phyloP scores from a whole-genome alignment of 345 rosid species.

The Psidium guajava region DNA sequence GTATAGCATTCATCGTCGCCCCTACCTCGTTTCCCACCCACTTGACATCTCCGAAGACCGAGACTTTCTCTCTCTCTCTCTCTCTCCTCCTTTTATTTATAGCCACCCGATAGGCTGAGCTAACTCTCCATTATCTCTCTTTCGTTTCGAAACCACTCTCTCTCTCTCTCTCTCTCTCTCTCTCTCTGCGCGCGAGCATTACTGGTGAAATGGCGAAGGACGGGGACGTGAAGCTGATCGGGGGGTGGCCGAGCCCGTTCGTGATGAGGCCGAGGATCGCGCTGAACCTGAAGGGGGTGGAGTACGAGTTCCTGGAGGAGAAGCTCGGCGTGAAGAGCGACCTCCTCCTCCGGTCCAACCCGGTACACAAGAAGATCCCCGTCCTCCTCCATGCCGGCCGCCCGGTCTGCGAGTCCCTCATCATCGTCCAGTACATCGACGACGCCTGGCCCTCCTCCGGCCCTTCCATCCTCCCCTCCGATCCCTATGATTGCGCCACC shows the following conservation, averaged over 20 bases:
- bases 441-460: constrained; percentile 55
- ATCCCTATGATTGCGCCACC: constrained; percentile 52
- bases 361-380: constrained; percentile 72
- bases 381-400: constrained; percentile 58
- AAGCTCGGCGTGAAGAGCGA: constrained; percentile 40
- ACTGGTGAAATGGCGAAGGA: constrained; percentile 11
- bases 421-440: constrained; percentile 58
- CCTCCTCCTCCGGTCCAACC: constrained; percentile 59
- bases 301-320: constrained; percentile 52
- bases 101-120: not conserved
- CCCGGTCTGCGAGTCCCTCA: constrained; percentile 54
- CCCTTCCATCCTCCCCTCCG: constrained; percentile 55
- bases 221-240: constrained; percentile 38
- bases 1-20: not conserved
- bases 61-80: not conserved
- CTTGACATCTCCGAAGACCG: not conserved
- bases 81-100: not conserved
- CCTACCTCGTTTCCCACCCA: not conserved
- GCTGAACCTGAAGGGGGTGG: constrained; percentile 50
- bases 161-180: not conserved
- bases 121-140: not conserved
- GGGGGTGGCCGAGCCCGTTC: constrained; percentile 80
- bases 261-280: constrained; percentile 64
- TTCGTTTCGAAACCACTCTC: not conserved
- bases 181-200: not conserved